Conservation (phyloP, 768 basidiomycete genomes). For the Suillus cothurnatus region DNA sequence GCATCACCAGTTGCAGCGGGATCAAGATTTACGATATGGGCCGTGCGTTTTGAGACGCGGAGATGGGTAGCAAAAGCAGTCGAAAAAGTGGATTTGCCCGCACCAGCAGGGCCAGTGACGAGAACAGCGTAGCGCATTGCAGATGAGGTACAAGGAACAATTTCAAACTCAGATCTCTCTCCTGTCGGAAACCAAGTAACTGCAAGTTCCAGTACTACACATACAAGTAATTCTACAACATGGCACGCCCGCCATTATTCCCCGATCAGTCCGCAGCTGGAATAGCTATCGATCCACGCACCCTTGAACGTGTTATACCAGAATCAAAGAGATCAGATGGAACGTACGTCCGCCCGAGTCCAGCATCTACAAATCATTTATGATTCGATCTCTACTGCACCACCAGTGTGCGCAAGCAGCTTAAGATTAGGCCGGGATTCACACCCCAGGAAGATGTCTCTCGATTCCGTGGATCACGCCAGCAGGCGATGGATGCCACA, state of each 20-base stretch:
- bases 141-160: conserved; percentile 11
- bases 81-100: conserved; percentile 96
- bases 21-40: conserved; percentile 95
- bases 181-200: conserved; percentile 7
- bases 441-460: conserved; percentile 93
- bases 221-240: conserved; percentile 26
- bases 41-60: conserved; percentile 74
- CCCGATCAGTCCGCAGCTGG: conserved; percentile 73
- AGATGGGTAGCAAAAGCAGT: conserved; percentile 88
- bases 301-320: conserved; percentile 87
- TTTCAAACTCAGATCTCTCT: conserved; percentile 32
- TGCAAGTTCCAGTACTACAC: conserved; percentile 15
- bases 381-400: conserved; percentile 1
- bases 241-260: conserved; percentile 78
- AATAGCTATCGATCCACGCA: conserved; percentile 83
- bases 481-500: conserved; percentile 68
- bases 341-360: conserved; percentile 51
- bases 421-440: conserved; percentile 90
- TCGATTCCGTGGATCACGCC: conserved; percentile 80
- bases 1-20: conserved; percentile 86
- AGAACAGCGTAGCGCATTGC: conserved; percentile 87
- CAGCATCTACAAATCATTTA: conserved; percentile 14
- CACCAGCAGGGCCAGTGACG: conserved; percentile 95
- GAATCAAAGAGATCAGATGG: conserved; percentile 83
- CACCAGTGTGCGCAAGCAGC: conserved; percentile 78